Evolutionary conservation across 805 yeast species (phyloP), one percentile per base, ranked within the genome.

Genomic region (Candida broadrunensis): DNA sequence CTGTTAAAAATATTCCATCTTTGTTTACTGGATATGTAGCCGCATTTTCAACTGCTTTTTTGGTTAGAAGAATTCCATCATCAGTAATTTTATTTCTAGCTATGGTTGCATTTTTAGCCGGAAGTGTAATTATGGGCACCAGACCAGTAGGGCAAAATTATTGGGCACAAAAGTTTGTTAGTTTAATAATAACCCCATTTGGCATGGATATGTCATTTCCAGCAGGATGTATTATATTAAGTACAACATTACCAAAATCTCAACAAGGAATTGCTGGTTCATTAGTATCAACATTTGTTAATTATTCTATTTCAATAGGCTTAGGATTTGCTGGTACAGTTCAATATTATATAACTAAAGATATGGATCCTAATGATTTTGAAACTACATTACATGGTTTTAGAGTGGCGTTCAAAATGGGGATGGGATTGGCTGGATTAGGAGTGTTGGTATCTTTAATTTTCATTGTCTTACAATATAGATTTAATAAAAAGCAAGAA

Each of bases 181-280:
- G 77, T 18, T 62, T 75, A 63, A 43, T 81, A 7, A 57, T 84
- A 2, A 61, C 76, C 9, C 77, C 83, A 9, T 81, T 79, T 62
- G 93, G 89, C 2, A 83, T 85, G 88, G 91, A 85, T 55, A 69
- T 81, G 66, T 78, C 86, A 12, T 85, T 84, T 56, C 93, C 95
- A 0, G 83, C 90, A 0, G 81, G 85, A 0, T 77, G 87, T 0
- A 68, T 85, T 38, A 70, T 82, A 9, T 58, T 85, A 32, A 72
- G 82, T 18, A 75, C 78, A 40, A 61, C 66, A 27, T 65, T 85
- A 18, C 89, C 90, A 0, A 61, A 67, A 40, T 66, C 73, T 38
- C 79, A 81, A 48, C 93, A 85, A 60, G 93, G 91, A 5, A 77
- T 83, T 67, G 90, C 89, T 1, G 89, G 87, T 0, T 81, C 89